These are phyloP conservation scores for Carpinus viminea DNA, from an alignment of 306 rosid genomes.

Conservation along the genomic window DNA sequence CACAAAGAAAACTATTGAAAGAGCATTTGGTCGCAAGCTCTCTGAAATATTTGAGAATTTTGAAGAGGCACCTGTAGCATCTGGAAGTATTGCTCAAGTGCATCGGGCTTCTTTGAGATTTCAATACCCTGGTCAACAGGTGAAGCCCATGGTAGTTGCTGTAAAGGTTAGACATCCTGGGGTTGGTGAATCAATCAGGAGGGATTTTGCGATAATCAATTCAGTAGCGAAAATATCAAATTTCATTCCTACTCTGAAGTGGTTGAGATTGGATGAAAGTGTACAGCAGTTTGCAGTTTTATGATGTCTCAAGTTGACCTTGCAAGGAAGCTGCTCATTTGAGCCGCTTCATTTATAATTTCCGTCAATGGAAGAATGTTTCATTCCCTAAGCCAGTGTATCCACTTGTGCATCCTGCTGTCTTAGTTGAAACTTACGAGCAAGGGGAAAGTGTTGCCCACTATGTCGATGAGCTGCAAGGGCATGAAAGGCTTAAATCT, in stretches of 20 bases:
- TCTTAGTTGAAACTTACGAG: conserved; percentile 94
- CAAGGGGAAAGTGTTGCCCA: conserved; percentile 89
- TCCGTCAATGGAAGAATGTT: conserved; percentile 94
- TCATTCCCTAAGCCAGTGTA: conserved; percentile 97
- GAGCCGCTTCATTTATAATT: conserved; percentile 93
- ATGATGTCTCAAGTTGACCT: conserved; percentile 99
- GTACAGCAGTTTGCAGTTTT: conserved; percentile 97
- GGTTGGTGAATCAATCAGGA: conserved; percentile 93
- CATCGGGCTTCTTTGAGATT: conserved; percentile 84
- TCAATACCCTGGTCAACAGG: conserved; percentile 88
- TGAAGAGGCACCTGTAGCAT: conserved; percentile 94
- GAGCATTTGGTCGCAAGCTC: conserved; percentile 82
- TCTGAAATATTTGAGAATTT: conserved; percentile 89
- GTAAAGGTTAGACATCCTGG: conserved; percentile 99
- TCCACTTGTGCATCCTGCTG: conserved; percentile 98
- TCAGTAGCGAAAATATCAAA: conserved; percentile 68
- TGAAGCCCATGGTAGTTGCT: conserved; percentile 74
- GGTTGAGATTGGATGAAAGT: conserved; percentile 99
- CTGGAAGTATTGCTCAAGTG: conserved; percentile 99
- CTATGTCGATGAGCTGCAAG: conserved; percentile 82
- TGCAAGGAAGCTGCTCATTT: conserved; percentile 99
- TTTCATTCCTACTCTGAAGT: conserved; percentile 76
- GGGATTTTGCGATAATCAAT: conserved; percentile 89
- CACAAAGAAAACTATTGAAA: conserved; percentile 87
- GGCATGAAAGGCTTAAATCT: conserved; percentile 73